A percentile compares a stretch with the other conserved stretches of the same genome.
phyloP scores from a whole-genome alignment of 495 filamentous ascomycete species.

The Glarea lozoyensis region DNA sequence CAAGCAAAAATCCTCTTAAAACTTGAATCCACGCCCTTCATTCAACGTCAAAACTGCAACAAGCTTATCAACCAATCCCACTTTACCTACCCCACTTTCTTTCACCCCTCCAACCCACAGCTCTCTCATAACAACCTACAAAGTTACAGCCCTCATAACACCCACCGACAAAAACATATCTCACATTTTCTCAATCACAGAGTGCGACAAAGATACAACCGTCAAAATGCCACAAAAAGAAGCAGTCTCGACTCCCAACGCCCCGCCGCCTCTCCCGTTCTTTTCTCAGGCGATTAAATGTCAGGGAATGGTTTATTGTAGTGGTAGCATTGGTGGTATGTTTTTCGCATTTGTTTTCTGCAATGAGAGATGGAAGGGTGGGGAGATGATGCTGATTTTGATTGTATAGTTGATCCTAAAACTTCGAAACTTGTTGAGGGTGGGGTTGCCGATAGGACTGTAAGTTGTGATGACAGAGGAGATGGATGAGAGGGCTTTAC shows the following conservation, averaged over 20 bases:
- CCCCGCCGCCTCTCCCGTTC: constrained; percentile 44
- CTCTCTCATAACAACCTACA: no score
- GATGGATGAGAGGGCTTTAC: no score
- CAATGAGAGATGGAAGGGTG: no score
- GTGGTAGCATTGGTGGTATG: constrained; percentile 45
- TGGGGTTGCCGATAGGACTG: constrained; percentile 44
- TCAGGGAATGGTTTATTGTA: constrained; percentile 51
- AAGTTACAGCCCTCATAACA: background rate
- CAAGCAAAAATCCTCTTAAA: no score
- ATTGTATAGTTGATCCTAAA: constrained; percentile 35
- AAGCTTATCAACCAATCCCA: no score
- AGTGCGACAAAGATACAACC: background rate
- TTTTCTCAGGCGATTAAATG: constrained; percentile 48
- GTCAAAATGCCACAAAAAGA: constrained; percentile 20
- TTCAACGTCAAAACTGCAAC: no score
- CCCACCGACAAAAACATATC: background rate
- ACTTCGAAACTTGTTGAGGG: constrained; percentile 43
- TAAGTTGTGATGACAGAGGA: constrained; percentile 29
- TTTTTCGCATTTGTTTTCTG: no score
- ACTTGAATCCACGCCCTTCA: no score
- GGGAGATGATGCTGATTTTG: no score
- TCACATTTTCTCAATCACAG: background rate
- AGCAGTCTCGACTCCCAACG: constrained; percentile 39
- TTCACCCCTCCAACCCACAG: no score
- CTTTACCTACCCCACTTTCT: no score